phyloP scores from a whole-genome alignment of 257 asterid species.

The Solanum infundibuliforme region DNA sequence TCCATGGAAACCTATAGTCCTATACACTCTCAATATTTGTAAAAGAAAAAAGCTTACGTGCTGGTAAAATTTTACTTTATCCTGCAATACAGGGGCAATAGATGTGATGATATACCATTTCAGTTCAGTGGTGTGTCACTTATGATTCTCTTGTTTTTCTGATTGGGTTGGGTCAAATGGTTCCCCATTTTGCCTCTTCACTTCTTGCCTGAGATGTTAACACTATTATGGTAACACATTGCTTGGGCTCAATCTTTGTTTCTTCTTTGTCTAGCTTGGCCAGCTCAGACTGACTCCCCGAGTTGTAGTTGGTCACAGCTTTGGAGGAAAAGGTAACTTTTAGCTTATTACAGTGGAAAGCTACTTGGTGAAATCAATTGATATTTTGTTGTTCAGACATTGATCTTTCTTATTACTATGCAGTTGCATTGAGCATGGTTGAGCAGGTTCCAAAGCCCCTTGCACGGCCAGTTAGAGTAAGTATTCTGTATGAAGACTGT shows the following conservation, averaged over 20 bases:
- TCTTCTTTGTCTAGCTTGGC: slow-evolving; percentile 53
- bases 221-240: not conserved
- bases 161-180: not conserved
- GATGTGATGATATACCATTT: not conserved
- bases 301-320: slow-evolving; percentile 94
- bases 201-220: not conserved
- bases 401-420: slow-evolving; percentile 11
- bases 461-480: slow-evolving; percentile 96
- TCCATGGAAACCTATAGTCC: not conserved
- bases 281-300: slow-evolving; percentile 83
- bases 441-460: slow-evolving; percentile 95
- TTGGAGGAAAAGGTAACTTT: slow-evolving; percentile 91
- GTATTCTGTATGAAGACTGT: slow-evolving; percentile 5
- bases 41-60: not conserved
- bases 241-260: not conserved
- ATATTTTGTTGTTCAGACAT: not conserved
- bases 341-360: not conserved
- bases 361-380: not conserved
- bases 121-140: not conserved
- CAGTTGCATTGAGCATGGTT: slow-evolving; percentile 98
- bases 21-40: not conserved
- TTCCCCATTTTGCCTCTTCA: not conserved
- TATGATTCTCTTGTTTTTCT: not conserved
- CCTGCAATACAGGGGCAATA: not conserved
- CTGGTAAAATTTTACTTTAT: not conserved